Evolutionary conservation across 176 grass and related monocot species (phyloP).

Genomic region (Phoenix roebelenii): DNA sequence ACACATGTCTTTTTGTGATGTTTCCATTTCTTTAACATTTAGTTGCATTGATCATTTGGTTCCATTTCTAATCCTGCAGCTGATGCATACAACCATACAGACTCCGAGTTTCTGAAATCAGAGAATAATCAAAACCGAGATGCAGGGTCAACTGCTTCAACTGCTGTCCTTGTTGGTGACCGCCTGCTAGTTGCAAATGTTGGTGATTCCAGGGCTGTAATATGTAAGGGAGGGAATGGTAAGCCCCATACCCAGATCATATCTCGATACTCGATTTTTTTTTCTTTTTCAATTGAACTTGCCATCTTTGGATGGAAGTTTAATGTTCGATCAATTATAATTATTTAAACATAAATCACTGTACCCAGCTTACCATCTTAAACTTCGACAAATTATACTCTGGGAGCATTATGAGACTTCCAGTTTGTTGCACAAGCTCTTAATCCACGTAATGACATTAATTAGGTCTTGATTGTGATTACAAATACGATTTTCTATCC

Average conservation of each 20-base stretch:
- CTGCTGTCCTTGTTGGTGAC: slow-evolving; percentile 69
- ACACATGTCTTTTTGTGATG: background rate
- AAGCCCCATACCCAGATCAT: background rate
- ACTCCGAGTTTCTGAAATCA: slow-evolving; percentile 66
- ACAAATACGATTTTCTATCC: too few species aligned
- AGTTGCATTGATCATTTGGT: slow-evolving; percentile 1
- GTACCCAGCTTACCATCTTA: too few species aligned
- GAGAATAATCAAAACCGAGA: slow-evolving; percentile 55
- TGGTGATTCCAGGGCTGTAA: slow-evolving; percentile 82
- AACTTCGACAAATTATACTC: too few species aligned
- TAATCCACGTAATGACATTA: too few species aligned
- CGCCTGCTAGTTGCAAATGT: slow-evolving; percentile 79
- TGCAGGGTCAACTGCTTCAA: slow-evolving; percentile 81
- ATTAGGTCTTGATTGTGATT: too few species aligned
- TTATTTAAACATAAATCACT: too few species aligned
- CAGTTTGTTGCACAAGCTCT: too few species aligned
- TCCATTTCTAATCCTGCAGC: slow-evolving; percentile 23
- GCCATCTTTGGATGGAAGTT: too few species aligned
- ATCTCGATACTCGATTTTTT: background rate
- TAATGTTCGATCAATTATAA: too few species aligned
- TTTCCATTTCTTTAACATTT: background rate
- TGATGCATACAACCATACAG: slow-evolving; percentile 75
- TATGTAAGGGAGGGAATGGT: slow-evolving; percentile 78
- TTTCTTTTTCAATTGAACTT: too few species aligned
- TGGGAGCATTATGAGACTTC: too few species aligned